Conservation (phyloP, 2,329 filamentous ascomycete species). For the Fusarium sp. region DNA sequence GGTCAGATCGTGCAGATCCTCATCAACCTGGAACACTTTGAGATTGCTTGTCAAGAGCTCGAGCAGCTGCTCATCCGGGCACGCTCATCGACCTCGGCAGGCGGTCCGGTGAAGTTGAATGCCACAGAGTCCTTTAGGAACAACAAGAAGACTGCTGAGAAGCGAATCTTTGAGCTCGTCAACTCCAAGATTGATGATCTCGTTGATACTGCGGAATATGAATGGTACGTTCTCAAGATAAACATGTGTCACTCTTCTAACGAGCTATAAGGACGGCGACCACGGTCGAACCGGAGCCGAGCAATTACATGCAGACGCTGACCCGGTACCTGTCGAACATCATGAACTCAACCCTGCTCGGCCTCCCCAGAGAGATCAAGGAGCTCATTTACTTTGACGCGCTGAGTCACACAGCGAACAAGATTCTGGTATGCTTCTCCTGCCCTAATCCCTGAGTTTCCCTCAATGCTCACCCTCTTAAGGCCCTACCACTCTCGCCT, state of each 20-base stretch:
- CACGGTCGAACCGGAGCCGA: constrained; percentile 76
- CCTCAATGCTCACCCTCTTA: constrained; percentile 24
- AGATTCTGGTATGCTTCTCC: constrained; percentile 72
- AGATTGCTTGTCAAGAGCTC: constrained; percentile 89
- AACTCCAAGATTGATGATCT: constrained; percentile 99
- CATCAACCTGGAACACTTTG: constrained; percentile 97
- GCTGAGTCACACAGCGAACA: constrained; percentile 87
- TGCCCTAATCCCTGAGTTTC: neutral
- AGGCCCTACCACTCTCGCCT: constrained; percentile 80
- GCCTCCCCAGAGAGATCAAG: constrained; percentile 94
- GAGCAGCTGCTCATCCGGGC: constrained; percentile 88
- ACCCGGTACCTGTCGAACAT: constrained; percentile 95
- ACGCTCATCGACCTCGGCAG: constrained; percentile 82
- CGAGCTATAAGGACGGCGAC: constrained; percentile 57
- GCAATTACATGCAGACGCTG: constrained; percentile 94
- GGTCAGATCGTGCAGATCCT: constrained; percentile 98
- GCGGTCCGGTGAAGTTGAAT: constrained; percentile 80
- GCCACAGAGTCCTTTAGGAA: constrained; percentile 88
- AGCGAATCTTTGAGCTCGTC: constrained; percentile 97
- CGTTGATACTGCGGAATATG: constrained; percentile 96
- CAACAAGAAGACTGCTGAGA: constrained; percentile 96
- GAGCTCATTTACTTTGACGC: constrained; percentile 98
- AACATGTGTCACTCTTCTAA: constrained; percentile 23
- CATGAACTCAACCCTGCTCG: constrained; percentile 93
- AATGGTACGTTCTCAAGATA: constrained; percentile 69